These are phyloP conservation scores for Coniophora puteana DNA, from an alignment of 1,284 basidiomycete genomes.

Conservation along the genomic window DNA sequence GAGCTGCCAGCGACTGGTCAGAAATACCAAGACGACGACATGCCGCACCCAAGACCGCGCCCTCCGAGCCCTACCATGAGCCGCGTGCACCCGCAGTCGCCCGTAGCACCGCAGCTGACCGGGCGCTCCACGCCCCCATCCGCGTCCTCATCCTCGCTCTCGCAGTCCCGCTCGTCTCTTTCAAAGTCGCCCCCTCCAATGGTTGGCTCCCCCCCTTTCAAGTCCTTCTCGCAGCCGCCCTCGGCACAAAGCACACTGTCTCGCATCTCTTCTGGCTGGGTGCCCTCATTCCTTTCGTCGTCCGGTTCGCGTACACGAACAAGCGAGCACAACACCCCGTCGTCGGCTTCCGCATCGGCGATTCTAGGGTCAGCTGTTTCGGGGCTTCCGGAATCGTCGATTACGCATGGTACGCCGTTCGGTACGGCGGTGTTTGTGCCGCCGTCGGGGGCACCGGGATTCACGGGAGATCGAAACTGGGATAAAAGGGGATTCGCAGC, in stretches of 20 bases:
- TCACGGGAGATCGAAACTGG: conserved; percentile 56
- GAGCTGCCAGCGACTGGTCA: too few species aligned
- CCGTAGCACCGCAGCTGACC: conserved; percentile 24
- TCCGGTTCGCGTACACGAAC: conserved; percentile 10
- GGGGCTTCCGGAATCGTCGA: conserved; percentile 6
- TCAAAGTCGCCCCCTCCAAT: background rate
- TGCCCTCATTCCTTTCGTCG: conserved; percentile 21
- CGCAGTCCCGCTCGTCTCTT: conserved; percentile 11
- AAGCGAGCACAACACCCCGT: background rate
- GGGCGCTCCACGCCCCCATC: conserved; percentile 20
- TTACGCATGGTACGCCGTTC: conserved; percentile 55
- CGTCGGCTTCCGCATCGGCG: background rate
- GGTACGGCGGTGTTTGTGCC: conserved; percentile 54
- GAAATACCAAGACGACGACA: too few species aligned
- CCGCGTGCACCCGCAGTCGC: conserved; percentile 10
- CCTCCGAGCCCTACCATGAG: conserved; percentile 1
- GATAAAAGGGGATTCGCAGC: conserved; percentile 49
- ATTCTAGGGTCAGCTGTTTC: background rate
- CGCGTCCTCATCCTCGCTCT: conserved; percentile 4
- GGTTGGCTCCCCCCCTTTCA: background rate
- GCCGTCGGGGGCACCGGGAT: conserved; percentile 78
- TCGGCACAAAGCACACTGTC: conserved; percentile 23
- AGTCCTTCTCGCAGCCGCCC: conserved; percentile 1
- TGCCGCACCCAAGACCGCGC: too few species aligned
- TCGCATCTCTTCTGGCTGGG: conserved; percentile 24